These are phyloP conservation scores for Rhododendron kiyosumense DNA, from an alignment of 148 eudicot genomes.

Conservation along the genomic window DNA sequence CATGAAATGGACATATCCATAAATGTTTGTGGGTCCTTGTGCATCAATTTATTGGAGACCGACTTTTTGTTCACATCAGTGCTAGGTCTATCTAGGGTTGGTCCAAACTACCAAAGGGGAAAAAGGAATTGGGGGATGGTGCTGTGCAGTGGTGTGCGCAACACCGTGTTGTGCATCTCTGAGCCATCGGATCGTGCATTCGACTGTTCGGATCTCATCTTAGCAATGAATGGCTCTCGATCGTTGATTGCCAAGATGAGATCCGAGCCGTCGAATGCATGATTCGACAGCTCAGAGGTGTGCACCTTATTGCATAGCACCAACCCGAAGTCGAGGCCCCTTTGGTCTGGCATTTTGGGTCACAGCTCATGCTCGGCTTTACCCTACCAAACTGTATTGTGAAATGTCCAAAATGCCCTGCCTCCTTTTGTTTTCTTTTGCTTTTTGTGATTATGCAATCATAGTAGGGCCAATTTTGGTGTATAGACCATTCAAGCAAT, in stretches of 20 bases:
- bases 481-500: neutral
- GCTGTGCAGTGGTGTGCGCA: no score
- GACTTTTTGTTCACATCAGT: neutral
- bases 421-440: neutral
- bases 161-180: no score
- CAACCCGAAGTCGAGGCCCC: neutral
- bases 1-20: neutral
- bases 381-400: neutral
- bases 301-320: no score
- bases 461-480: neutral
- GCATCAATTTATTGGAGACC: neutral
- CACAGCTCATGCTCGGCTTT: constrained; percentile 9
- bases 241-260: no score
- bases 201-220: no score
- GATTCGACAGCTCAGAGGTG: no score
- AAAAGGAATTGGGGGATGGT: neutral
- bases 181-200: no score
- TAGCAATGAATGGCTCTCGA: no score
- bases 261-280: no score
- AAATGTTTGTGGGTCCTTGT: constrained; percentile 1
- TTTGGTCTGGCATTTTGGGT: neutral
- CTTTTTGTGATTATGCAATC: neutral
- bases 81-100: neutral
- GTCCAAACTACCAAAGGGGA: neutral
- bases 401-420: neutral